Evolutionary conservation across 2,329 filamentous ascomycete species (phyloP).

Genomic region (Furcasterigmium sp.): DNA sequence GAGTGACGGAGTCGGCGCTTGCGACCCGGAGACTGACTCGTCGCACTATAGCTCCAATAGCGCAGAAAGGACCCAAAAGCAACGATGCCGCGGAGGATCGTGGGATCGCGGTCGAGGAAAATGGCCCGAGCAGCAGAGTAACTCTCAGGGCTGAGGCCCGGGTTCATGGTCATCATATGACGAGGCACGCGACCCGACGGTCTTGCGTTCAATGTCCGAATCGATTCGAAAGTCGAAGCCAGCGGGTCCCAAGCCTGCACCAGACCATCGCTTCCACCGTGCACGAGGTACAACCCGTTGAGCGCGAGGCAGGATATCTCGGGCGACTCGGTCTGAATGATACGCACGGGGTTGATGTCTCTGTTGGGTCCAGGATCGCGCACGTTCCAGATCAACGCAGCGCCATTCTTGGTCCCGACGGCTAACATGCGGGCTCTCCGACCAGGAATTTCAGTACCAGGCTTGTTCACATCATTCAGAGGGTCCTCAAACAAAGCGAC

Average conservation of each 20-base stretch:
- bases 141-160: constrained; percentile 62
- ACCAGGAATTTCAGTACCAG: constrained; percentile 65
- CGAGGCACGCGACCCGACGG: constrained; percentile 80
- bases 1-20: constrained; percentile 75
- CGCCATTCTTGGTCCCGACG: constrained; percentile 72
- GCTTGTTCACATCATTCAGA: constrained; percentile 25
- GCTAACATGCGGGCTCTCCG: constrained; percentile 77
- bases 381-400: constrained; percentile 80
- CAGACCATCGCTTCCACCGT: constrained; percentile 90
- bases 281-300: constrained; percentile 81
- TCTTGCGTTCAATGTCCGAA: constrained; percentile 81
- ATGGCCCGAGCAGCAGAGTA: constrained; percentile 81
- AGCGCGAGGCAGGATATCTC: constrained; percentile 78
- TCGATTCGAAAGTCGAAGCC: constrained; percentile 69
- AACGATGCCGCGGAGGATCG: constrained; percentile 77
- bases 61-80: constrained; percentile 82
- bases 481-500: constrained; percentile 76
- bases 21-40: constrained; percentile 66
- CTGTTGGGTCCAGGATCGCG: constrained; percentile 55
- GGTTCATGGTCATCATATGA: constrained; percentile 50
- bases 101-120: constrained; percentile 81
- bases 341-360: constrained; percentile 64
- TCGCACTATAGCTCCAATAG: constrained; percentile 91
- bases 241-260: constrained; percentile 98
- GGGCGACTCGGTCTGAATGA: constrained; percentile 87